Base-by-base conservation (phyloP, 192 early-diverging fungal species). In the Gigaspora rosea region DNA sequence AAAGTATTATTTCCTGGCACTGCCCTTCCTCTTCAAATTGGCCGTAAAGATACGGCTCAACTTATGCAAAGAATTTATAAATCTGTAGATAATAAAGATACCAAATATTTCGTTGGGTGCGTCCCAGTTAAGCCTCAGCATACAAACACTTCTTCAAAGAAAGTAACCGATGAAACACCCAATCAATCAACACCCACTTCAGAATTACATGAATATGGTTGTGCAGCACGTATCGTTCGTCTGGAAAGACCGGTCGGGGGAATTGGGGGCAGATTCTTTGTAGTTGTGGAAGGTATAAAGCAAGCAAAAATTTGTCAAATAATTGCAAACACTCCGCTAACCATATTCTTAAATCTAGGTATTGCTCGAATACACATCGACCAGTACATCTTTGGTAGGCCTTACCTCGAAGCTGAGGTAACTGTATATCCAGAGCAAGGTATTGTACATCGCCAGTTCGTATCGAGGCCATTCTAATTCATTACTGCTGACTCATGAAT, bases 1-100 rank as follows among this genome's bases (percentile, higher is more conserved):
- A 87, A 85, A 64, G 88, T 92, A 11, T 82, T 94, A 15, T 80
- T 92, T 7, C 92, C 92, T 12, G 88, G 88, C 11, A 82, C 90
- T 8, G 88, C 92, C 12, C 79, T 88, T 47, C 84, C 88, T 3
- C 75, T 89, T n/a, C 86, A 85, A 64, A 86, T 93, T 54, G 81
- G 81, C 16, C 81, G 90, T 16, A 82, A 81, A 61, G 86, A 91
- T 20, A 85, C 89, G 16, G 82, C 82, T 27, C 79, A 80, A 12
- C 79, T 93, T 10, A 87, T 88, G 22, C 82, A 81, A 78, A 79
- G 78, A 65, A 79, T 87, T 57, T 79, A 85, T 22, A 64, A 75
- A 20, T 79, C 80, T 54, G 77, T 59, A 12, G 86, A 85, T 51
- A 80, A 77, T 50, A 81, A 81, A 18, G 83, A 84, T 35, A 74